Evolutionary conservation across 805 yeast species (phyloP), one percentile per base, ranked within the genome.

Genomic region (Candida germanica): DNA sequence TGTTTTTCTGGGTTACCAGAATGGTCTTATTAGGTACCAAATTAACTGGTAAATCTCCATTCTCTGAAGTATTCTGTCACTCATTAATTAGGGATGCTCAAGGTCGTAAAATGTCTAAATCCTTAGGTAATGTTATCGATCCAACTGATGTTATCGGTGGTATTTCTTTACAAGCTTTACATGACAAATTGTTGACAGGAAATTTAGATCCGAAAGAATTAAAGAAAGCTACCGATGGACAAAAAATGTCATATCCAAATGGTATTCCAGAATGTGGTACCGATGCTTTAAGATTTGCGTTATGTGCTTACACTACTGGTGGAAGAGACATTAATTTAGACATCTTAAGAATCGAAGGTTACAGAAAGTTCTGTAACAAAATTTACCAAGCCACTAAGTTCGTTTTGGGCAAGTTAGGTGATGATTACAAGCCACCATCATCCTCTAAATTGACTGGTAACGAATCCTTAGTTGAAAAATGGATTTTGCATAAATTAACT

Each of bases 191-290:
- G 52, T 61, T 63, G 44, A 58, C 56, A 31, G 98, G 98, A 67
- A 91, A 91, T 70, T 73, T 91, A 52, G 97, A 87, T 54, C 85
- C 93, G 47, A 75, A 79, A 48, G 98, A 91, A 68, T 69, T 91
- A 51, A 85, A 77, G 58, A 86, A 77, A 63, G 97, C 98, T 18
- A 79, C 77, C 52, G 78, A 74, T 29, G 98, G 98, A 44, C 98
- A 93, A 69, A 79, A 74, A 51, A 72, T 78, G 54, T 81, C 95
- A 9, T 91, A 88, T 73, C 98, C 98, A 48, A 80, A 81, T 51
- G 98, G 98, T 71, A 89, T 91, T 50, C 97, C 98, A 39, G 96
- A 93, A 71, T 93, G 98, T 77, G 98, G 98, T 72, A 89, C 98
- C 33, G 98, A 93, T 66, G 98, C 98, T 29, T 71, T 93, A 69